Evolutionary conservation across 306 rosid species (phyloP).

Genomic region (Inga laurina): DNA sequence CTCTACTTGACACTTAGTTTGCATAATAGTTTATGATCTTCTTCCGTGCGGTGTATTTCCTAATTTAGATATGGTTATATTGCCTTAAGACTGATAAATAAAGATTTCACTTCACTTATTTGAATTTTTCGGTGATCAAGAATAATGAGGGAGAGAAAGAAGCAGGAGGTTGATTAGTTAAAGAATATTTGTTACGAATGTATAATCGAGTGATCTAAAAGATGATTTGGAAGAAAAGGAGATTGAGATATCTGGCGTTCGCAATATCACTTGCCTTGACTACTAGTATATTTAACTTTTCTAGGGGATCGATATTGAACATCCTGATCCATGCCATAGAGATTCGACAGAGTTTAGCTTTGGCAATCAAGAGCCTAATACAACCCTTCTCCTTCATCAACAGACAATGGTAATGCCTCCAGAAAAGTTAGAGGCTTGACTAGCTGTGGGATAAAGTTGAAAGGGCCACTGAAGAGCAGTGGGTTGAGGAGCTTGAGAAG

Average conservation of each 20-base stretch:
- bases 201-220: not conserved
- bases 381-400: not conserved
- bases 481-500: not conserved
- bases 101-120: not conserved
- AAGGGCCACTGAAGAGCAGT: not conserved
- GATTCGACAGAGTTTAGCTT: not conserved
- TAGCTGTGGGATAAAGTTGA: not conserved
- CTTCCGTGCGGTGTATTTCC: not conserved
- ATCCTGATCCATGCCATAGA: not conserved
- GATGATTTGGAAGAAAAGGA: not conserved
- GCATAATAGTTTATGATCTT: not conserved
- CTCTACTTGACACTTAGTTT: not conserved
- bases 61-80: not conserved
- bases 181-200: not conserved
- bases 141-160: constrained; percentile 1
- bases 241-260: not conserved
- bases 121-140: not conserved
- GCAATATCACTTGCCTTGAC: not conserved
- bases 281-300: not conserved
- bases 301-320: not conserved
- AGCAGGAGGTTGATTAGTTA: not conserved
- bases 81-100: not conserved
- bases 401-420: not conserved
- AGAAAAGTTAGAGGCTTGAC: not conserved
- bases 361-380: not conserved